Percentiles rank a stretch among this genome's conserved stretches.
Evolutionary conservation across 1,284 basidiomycete genomes (phyloP).

Genomic region (Sparassis latifolia): DNA sequence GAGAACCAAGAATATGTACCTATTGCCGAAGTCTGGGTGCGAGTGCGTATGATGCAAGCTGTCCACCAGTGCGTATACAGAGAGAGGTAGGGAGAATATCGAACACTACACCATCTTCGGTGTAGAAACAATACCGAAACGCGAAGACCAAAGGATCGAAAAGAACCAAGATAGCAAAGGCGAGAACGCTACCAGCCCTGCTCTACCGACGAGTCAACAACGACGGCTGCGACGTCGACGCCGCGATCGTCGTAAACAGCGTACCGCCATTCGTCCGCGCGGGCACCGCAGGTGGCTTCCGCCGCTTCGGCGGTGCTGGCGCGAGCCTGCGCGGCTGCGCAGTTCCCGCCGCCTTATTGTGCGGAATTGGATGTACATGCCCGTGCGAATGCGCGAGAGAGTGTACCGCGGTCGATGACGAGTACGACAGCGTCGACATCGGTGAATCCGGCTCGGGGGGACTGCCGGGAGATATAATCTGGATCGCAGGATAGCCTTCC

Average conservation of each 20-base stretch:
- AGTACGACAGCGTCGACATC: slow-evolving; percentile 5
- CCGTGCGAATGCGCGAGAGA: background rate
- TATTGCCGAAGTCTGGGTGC: too few species aligned
- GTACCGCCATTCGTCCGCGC: slow-evolving; percentile 21
- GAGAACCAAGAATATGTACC: too few species aligned
- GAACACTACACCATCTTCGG: too few species aligned
- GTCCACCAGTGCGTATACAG: too few species aligned
- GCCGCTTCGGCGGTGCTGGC: slow-evolving; percentile 47
- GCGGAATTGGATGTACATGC: background rate
- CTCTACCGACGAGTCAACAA: background rate
- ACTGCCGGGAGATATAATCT: slow-evolving; percentile 11
- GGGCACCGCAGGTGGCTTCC: slow-evolving; percentile 62
- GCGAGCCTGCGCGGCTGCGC: slow-evolving; percentile 32
- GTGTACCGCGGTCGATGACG: slow-evolving; percentile 6
- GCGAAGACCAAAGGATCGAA: too few species aligned
- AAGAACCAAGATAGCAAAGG: too few species aligned
- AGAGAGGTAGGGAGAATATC: too few species aligned
- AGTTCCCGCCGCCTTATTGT: slow-evolving; percentile 10
- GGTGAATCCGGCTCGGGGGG: slow-evolving; percentile 8
- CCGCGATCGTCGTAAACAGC: background rate
- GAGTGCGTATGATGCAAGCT: too few species aligned
- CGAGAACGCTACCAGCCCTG: too few species aligned
- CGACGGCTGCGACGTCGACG: slow-evolving; percentile 4
- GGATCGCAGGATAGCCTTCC: slow-evolving; percentile 11
- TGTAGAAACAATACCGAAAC: too few species aligned